A percentile compares a stretch with the other conserved stretches of the same genome.
Evolutionary conservation across 2,329 filamentous ascomycete species (phyloP).

Genomic region (Gremmenia infestans): DNA sequence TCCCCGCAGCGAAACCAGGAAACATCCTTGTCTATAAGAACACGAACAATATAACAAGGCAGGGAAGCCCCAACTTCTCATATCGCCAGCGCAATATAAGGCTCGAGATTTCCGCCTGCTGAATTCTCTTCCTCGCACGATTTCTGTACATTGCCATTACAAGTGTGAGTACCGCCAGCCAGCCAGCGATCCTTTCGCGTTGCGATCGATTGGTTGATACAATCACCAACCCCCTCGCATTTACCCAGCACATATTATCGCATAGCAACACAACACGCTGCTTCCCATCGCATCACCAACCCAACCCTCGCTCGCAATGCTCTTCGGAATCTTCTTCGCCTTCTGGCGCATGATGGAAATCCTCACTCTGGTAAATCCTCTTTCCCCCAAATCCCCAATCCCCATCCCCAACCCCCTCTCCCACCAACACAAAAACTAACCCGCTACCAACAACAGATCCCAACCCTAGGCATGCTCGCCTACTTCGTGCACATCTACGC

Average conservation of each 20-base stretch:
- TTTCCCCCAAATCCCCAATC: background rate
- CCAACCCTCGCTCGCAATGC: conserved; percentile 38
- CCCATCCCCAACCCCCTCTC: background rate
- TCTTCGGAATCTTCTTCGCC: conserved; percentile 59
- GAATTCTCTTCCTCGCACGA: background rate
- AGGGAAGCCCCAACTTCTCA: background rate
- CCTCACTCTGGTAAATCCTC: conserved; percentile 52
- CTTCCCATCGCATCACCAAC: background rate
- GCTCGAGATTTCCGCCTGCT: background rate
- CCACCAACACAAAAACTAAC: conserved; percentile 7
- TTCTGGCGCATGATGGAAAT: conserved; percentile 59
- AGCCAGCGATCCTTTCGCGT: background rate
- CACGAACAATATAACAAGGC: conserved; percentile 1
- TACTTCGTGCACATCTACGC: conserved; percentile 61
- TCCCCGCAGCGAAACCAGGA: conserved; percentile 11
- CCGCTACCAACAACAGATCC: conserved; percentile 44
- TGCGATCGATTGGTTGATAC: background rate
- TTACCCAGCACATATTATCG: background rate
- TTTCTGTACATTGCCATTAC: background rate
- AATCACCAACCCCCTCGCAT: background rate
- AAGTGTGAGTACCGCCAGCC: background rate
- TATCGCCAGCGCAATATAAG: background rate
- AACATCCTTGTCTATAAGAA: conserved; percentile 13
- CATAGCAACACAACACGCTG: conserved; percentile 1
- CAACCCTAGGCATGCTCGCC: conserved; percentile 60